A percentile compares a stretch with the other conserved stretches of the same genome.
Conservation (phyloP, 2,329 filamentous ascomycete genomes). For the Myriangium duriaei region DNA sequence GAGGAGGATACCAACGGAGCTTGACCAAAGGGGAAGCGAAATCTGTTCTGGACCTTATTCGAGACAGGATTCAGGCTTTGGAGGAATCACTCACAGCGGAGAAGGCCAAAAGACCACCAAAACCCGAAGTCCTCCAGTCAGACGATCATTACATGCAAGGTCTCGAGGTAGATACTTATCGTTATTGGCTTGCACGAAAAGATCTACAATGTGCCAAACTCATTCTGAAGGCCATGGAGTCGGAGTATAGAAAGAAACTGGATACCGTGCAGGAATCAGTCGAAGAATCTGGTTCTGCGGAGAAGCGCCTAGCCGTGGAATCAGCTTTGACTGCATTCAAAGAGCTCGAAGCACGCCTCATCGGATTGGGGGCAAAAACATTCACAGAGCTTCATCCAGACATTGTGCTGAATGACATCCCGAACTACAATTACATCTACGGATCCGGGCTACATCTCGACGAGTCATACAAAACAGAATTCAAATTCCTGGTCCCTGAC, state of each 20-base stretch:
- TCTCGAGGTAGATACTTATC: constrained; percentile 45
- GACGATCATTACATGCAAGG: constrained; percentile 39
- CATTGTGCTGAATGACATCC: constrained; percentile 16
- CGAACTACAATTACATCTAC: background rate
- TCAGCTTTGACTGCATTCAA: constrained; percentile 41
- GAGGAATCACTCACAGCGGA: constrained; percentile 29
- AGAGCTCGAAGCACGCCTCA: constrained; percentile 41
- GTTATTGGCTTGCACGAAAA: constrained; percentile 37
- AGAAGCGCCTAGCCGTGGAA: constrained; percentile 46
- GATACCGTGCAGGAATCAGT: constrained; percentile 13
- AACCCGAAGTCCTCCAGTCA: constrained; percentile 26
- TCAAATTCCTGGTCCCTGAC: constrained; percentile 39
- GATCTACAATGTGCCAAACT: background rate
- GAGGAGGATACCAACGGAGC: background rate
- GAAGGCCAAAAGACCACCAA: constrained; percentile 11
- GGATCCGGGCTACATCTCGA: too few species aligned
- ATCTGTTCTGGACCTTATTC: constrained; percentile 50
- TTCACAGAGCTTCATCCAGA: constrained; percentile 54
- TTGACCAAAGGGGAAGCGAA: background rate
- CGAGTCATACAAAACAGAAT: background rate
- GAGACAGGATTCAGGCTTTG: constrained; percentile 39
- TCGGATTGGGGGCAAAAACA: constrained; percentile 50
- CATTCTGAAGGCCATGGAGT: constrained; percentile 21
- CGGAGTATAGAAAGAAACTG: constrained; percentile 17
- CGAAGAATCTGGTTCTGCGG: constrained; percentile 23